Base-by-base conservation (phyloP, 192 early-diverging fungal genomes). In the Coemansia biformis region DNA sequence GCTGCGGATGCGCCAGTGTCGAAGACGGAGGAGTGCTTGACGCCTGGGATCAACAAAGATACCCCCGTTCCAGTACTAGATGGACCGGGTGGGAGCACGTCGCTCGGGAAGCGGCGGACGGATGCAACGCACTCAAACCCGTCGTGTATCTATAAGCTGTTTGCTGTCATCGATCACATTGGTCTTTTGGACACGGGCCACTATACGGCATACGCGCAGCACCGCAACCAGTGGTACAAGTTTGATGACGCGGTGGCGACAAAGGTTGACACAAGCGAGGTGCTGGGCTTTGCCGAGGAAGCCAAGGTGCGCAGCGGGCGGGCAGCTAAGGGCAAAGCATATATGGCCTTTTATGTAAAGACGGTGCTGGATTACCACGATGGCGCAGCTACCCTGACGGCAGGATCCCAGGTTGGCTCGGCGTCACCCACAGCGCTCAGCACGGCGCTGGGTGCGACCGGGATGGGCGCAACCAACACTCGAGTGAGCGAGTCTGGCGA, bases 111-210 rank as follows among this genome's bases (percentile, higher is more conserved):
- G 55, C 51, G 64, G 14, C 46, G 46, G 48, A 37, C 45, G 38
- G 65, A 65, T 16, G 57, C 63, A 5, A 56, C 43, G 30, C 71
- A 78, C 22, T 62, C 76, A 0, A 79, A 82, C 42, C 90, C 85
- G 0, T 70, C 84, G 2, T 86, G 87, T 67, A 62, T 79, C 43
- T 97, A 97, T 51, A 75, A 78, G 7, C 67, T 99, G 17, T 96
- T 96, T 77, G 90, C 90, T 9, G 88, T 99, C 13, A 83, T 97
- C 30, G 87, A 88, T 38, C 96, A 99, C 48, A 77, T 83, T 39
- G 96, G 96, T 12, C 82, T 81, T 46, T 61, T 96, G 54, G 90
- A 99, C 43, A 91, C 94, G 1, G 96, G 96, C 15, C 96, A 99
- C 62, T 99, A 99, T 59, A 92, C 84, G 3, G 85, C 87, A 19